These are phyloP conservation scores for Hymenoscyphus occultus DNA, from an alignment of 2,329 filamentous ascomycete species.

Conservation along the genomic window DNA sequence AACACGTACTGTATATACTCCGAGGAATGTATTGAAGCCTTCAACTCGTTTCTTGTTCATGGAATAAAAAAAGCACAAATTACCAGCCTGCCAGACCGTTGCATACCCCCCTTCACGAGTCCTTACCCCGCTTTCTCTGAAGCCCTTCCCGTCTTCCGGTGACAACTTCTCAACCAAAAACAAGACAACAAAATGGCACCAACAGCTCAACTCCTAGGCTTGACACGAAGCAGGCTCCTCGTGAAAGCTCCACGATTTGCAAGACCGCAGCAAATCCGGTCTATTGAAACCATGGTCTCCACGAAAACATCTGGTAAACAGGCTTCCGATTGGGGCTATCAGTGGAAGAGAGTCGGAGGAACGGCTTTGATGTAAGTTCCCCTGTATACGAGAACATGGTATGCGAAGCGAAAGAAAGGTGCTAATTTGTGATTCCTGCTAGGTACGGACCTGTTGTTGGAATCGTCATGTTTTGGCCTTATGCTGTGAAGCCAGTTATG, in stretches of 20 bases:
- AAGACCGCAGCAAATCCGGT: slow-evolving; percentile 3
- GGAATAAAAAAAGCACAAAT: neutral
- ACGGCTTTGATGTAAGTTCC: slow-evolving; percentile 26
- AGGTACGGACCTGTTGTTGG: slow-evolving; percentile 26
- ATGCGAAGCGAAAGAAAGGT: neutral
- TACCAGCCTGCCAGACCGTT: neutral
- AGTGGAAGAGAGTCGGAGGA: slow-evolving; percentile 24
- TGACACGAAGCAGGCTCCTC: slow-evolving; percentile 18
- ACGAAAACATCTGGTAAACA: slow-evolving; percentile 9
- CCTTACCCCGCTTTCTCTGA: slow-evolving; percentile 6
- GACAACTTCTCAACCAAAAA: neutral
- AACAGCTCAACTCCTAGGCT: slow-evolving; percentile 10
- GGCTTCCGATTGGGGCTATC: slow-evolving; percentile 22
- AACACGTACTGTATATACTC: neutral
- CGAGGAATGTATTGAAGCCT: neutral
- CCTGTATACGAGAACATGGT: neutral
- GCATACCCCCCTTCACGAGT: neutral
- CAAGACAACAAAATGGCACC: slow-evolving; percentile 6
- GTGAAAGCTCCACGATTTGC: slow-evolving; percentile 11
- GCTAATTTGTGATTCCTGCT: slow-evolving; percentile 2
- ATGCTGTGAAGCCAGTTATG: slow-evolving; percentile 23
- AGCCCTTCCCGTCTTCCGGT: neutral
- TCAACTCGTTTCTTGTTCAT: neutral
- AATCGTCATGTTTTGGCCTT: slow-evolving; percentile 28
- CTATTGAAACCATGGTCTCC: slow-evolving; percentile 9